Evolutionary conservation across 2,329 filamentous ascomycete genomes (phyloP), one percentile per base, ranked within the genome.

Genomic region (Zasmidium cellare): DNA sequence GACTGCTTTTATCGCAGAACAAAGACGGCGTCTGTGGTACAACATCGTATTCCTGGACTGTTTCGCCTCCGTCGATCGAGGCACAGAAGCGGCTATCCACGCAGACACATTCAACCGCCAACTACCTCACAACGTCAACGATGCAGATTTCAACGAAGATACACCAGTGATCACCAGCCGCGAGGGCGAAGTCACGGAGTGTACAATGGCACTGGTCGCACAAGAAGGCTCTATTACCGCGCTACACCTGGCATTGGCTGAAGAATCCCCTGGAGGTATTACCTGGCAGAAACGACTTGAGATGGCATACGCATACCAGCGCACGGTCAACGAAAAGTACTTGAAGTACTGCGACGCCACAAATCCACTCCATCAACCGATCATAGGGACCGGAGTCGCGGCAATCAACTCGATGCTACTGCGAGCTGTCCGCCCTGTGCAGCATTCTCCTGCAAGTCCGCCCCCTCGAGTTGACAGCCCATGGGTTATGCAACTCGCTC

Each of bases 401-500:
- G 59, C 62, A 2, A 62, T n/a, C 57, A 64, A 47, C 25, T 60
- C 59, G 9, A 63, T 67, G 49, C 64, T 70, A 16, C 55, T 73
- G n/a, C 64, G 68, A 12, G 69, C 70, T 7, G 63, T 72, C 14
- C 58, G 69, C 22, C 70, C 69, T 1, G 66, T 71, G 52, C 64
- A 68, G 28, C 54, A 59, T 2, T 56, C 65, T 25, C 60, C 62
- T 9, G 62, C 60, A 12, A 66, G 59, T 41, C 53, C 62, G 2
- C 66, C 69, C 2, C 70, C 70, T 0, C 61, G 67, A 23, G 65
- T 72, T 9, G 69, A 72, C 53, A 69, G 65, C 35, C 68, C 70
- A 0, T 70, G 68, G 57, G 66, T 72, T 1, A 65, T 73, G 51
- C 54, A 66, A 19, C 57, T 71, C 7, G 78, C 82, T 3, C 67